A percentile compares a stretch with the other conserved stretches of the same genome.
Evolutionary conservation across 257 asterid species (phyloP).

Genomic region (Cynanchum wilfordii): DNA sequence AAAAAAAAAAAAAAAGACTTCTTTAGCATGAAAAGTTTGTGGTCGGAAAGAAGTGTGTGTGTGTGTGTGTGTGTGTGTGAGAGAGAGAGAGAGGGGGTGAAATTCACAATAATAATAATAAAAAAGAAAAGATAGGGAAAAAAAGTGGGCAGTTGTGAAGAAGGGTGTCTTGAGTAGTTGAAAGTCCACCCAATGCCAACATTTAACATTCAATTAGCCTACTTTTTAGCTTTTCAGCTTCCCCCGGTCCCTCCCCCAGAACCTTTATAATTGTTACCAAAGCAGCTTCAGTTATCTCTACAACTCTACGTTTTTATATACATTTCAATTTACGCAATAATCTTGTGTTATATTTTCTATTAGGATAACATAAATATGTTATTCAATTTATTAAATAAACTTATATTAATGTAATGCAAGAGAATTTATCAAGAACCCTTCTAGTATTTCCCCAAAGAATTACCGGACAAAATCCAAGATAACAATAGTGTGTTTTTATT

Average conservation of each 20-base stretch:
- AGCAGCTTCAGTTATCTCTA: neutral
- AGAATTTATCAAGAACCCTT: too few relatives aligned
- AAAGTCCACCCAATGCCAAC: slow-evolving; percentile 26
- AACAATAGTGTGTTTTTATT: too few relatives aligned
- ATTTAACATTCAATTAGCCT: slow-evolving; percentile 76
- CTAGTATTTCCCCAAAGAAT: too few relatives aligned
- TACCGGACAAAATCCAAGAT: too few relatives aligned
- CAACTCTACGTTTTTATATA: neutral
- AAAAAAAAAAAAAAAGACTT: slow-evolving; percentile 23
- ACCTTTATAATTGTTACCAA: slow-evolving; percentile 21
- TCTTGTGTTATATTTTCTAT: too few relatives aligned
- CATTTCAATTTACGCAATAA: too few relatives aligned
- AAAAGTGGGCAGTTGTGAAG: slow-evolving; percentile 28
- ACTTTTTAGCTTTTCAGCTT: slow-evolving; percentile 44
- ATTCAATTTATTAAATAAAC: too few relatives aligned
- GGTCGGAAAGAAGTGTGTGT: slow-evolving; percentile 23
- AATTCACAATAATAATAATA: neutral
- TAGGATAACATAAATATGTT: too few relatives aligned
- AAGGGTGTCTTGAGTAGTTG: slow-evolving; percentile 47
- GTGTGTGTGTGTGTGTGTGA: too few relatives aligned
- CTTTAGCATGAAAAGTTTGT: slow-evolving; percentile 36
- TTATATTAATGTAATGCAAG: too few relatives aligned
- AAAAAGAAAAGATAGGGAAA: neutral
- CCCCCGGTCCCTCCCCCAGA: slow-evolving; percentile 27
- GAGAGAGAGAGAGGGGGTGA: neutral